phyloP scores from a whole-genome alignment of 768 basidiomycete genomes.

The Pluteus cervinus region DNA sequence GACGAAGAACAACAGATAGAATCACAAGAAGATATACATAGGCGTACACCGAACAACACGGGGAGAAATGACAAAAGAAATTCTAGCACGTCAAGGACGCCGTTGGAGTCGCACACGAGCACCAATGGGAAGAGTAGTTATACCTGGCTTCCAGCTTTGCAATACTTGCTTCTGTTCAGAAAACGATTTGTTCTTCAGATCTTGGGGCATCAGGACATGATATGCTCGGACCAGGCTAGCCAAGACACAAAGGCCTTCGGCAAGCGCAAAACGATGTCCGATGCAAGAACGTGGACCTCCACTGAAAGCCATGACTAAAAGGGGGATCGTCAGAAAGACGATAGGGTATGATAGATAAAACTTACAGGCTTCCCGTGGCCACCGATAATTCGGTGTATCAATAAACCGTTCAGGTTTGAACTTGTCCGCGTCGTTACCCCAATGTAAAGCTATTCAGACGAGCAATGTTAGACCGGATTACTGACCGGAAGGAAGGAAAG shows the following conservation, averaged over 20 bases:
- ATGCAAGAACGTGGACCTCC: conserved; percentile 40
- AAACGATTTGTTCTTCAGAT: conserved; percentile 20
- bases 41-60: too few relatives aligned
- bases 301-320: conserved; percentile 35
- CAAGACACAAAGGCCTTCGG: conserved; percentile 35
- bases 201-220: conserved; percentile 31
- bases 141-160: conserved; percentile 28
- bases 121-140: conserved; percentile 29
- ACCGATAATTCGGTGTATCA: conserved; percentile 40
- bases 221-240: conserved; percentile 37
- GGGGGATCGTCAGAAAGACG: too few relatives aligned
- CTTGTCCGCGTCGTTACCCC: conserved; percentile 38
- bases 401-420: conserved; percentile 48
- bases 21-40: too few relatives aligned
- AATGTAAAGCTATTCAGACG: conserved; percentile 34
- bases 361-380: conserved; percentile 48
- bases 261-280: conserved; percentile 41
- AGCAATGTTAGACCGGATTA: background rate
- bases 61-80: too few relatives aligned
- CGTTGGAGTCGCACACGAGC: conserved; percentile 14
- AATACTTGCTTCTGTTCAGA: conserved; percentile 27
- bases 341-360: background rate
- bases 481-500: background rate
- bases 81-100: too few relatives aligned
- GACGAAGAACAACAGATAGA: too few relatives aligned